Evolutionary conservation across 2,329 filamentous ascomycete genomes (phyloP).

Genomic region (Achaetomium macrosporum): DNA sequence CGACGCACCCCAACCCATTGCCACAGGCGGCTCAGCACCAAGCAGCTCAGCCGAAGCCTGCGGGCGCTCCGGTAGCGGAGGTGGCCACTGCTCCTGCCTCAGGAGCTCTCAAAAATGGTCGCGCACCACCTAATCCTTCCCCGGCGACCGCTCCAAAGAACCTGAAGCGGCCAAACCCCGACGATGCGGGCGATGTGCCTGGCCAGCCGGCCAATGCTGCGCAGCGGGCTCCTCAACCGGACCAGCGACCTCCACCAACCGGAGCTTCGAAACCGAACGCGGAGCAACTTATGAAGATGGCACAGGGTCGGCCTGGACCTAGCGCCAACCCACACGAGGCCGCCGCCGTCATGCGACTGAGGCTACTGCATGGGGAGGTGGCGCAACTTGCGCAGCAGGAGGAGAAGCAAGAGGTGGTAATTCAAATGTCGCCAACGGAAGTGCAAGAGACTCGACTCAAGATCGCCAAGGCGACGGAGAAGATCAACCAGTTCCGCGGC

Average conservation of each 20-base stretch:
- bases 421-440: constrained; percentile 42
- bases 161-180: constrained; percentile 46
- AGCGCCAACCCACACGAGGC: background rate
- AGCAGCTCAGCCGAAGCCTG: constrained; percentile 20
- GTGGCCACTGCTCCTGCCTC: constrained; percentile 12
- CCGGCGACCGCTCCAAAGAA: constrained; percentile 38
- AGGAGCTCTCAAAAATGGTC: constrained; percentile 27
- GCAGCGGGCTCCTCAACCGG: constrained; percentile 29
- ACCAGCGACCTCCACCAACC: constrained; percentile 15
- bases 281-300: constrained; percentile 35
- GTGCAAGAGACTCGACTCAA: constrained; percentile 40
- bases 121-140: constrained; percentile 32
- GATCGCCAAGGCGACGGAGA: constrained; percentile 35
- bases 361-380: constrained; percentile 29
- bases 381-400: constrained; percentile 33
- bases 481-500: constrained; percentile 41
- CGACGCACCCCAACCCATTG: constrained; percentile 20
- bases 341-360: constrained; percentile 32
- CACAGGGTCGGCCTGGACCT: too few species aligned
- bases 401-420: constrained; percentile 36
- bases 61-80: constrained; percentile 6
- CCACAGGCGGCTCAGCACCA: constrained; percentile 16
- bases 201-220: constrained; percentile 20
- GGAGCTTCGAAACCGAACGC: constrained; percentile 23
- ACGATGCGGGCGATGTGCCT: constrained; percentile 36